These are phyloP conservation scores for Alternaria consortialis DNA, from an alignment of 2,329 filamentous ascomycete species.

Conservation along the genomic window DNA sequence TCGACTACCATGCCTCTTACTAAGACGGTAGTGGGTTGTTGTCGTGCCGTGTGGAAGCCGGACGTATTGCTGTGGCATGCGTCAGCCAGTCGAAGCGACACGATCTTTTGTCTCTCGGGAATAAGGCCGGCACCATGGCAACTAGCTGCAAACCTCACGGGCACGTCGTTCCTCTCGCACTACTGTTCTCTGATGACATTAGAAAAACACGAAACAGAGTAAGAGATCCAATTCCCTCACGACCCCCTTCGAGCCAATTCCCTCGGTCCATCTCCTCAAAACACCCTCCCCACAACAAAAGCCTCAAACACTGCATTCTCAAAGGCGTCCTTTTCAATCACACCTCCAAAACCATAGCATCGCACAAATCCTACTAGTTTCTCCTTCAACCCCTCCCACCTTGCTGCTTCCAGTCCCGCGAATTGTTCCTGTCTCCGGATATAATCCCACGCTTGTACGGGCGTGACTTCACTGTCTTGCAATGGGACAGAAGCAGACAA, in stretches of 20 bases:
- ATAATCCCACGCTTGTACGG: slow-evolving; percentile 51
- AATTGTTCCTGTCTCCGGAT: slow-evolving; percentile 41
- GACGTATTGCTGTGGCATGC: too few species aligned
- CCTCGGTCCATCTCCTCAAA: slow-evolving; percentile 2
- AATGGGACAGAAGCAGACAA: slow-evolving; percentile 30
- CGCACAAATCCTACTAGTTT: slow-evolving; percentile 36
- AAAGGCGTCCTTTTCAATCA: slow-evolving; percentile 25
- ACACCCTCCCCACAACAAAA: slow-evolving; percentile 26
- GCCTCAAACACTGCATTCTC: slow-evolving; percentile 24
- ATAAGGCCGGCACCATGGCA: too few species aligned
- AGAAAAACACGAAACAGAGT: too few species aligned
- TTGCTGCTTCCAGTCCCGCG: slow-evolving; percentile 22
- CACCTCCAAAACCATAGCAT: slow-evolving; percentile 46
- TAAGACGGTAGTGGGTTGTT: neutral
- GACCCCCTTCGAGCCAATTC: too few species aligned
- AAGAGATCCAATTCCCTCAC: too few species aligned
- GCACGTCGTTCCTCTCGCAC: too few species aligned
- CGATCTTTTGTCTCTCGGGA: too few species aligned
- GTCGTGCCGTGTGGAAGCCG: neutral
- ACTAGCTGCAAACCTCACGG: too few species aligned
- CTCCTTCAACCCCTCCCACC: slow-evolving; percentile 36
- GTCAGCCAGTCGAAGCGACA: too few species aligned
- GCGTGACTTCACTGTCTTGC: slow-evolving; percentile 43
- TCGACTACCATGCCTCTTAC: neutral
- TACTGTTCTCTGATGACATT: too few species aligned